phyloP scores from a whole-genome alignment of 2,329 filamentous ascomycete species.

The Ophioceras dolichostomum region DNA sequence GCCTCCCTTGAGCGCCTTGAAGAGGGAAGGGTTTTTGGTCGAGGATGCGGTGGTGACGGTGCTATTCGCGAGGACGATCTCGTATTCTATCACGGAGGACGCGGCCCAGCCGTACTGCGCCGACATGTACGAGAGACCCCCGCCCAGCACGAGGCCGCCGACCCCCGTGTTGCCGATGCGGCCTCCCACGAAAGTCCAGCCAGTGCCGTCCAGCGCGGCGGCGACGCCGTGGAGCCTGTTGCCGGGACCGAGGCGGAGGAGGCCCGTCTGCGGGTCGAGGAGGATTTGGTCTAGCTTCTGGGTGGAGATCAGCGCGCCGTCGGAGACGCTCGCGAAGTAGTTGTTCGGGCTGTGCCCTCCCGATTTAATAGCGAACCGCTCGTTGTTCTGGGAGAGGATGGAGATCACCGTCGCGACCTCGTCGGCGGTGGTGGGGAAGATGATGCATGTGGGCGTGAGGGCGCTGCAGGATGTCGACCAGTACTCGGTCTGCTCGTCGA shows the following conservation, averaged over 20 bases:
- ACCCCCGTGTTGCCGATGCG: conserved; percentile 22
- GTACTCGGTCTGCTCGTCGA: conserved; percentile 4
- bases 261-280: conserved; percentile 18
- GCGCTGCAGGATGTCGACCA: conserved; percentile 10
- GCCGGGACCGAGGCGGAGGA: conserved; percentile 21
- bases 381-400: conserved; percentile 8
- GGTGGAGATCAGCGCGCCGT: conserved; percentile 30
- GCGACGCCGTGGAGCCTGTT: conserved; percentile 25
- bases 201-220: conserved; percentile 16
- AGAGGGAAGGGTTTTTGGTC: conserved; percentile 21
- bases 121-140: conserved; percentile 20
- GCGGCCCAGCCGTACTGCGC: conserved; percentile 20
- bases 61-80: conserved; percentile 27
- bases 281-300: conserved; percentile 21
- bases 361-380: conserved; percentile 31
- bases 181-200: conserved; percentile 20
- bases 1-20: conserved; percentile 27
- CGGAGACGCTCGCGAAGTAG: conserved; percentile 26
- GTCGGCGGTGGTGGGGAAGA: conserved; percentile 8
- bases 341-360: conserved; percentile 37
- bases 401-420: conserved; percentile 8
- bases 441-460: conserved; percentile 10
- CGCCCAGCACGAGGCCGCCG: conserved; percentile 21
- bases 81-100: conserved; percentile 22
- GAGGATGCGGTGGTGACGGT: conserved; percentile 21